Percentiles rank a stretch among this genome's conserved stretches.
Evolutionary conservation across 2,329 filamentous ascomycete species (phyloP).

Genomic region (Fusarium sp.): DNA sequence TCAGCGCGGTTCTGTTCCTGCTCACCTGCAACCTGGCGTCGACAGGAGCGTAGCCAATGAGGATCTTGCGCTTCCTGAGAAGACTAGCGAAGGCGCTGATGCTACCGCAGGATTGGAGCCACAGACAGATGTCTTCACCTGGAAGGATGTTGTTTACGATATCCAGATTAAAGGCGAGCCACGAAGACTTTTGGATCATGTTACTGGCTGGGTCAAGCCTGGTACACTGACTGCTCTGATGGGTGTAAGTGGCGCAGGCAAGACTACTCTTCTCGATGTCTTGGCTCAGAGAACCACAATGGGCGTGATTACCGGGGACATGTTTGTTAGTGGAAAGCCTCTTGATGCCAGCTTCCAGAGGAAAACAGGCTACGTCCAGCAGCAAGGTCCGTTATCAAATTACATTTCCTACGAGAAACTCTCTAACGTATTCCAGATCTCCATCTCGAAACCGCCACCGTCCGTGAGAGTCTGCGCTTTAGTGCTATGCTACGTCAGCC

Average conservation of each 20-base stretch:
- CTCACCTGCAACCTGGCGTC: constrained; percentile 54
- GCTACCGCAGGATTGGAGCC: constrained; percentile 55
- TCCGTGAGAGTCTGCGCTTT: constrained; percentile 69
- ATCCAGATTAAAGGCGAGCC: constrained; percentile 80
- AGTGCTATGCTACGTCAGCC: constrained; percentile 73
- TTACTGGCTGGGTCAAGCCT: constrained; percentile 91
- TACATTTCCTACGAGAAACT: fast-evolving
- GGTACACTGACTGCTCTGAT: constrained; percentile 87
- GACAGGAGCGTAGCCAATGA: constrained; percentile 49
- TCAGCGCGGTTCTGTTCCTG: constrained; percentile 67
- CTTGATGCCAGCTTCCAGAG: constrained; percentile 73
- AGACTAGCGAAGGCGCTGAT: constrained; percentile 26
- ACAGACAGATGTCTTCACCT: constrained; percentile 78
- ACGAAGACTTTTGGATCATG: constrained; percentile 81
- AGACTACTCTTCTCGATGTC: constrained; percentile 61
- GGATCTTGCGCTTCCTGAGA: constrained; percentile 51
- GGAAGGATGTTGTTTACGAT: constrained; percentile 81
- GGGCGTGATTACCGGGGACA: constrained; percentile 76
- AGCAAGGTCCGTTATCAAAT: constrained; percentile 63
- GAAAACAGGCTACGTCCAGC: constrained; percentile 77
- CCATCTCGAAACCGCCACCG: constrained; percentile 69
- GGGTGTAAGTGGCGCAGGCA: constrained; percentile 69
- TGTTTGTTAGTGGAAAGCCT: constrained; percentile 74
- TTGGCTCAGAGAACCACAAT: constrained; percentile 67
- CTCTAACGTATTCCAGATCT: constrained; percentile 60